Base-by-base conservation (phyloP, 768 basidiomycete species). In the Suillus variegatus region DNA sequence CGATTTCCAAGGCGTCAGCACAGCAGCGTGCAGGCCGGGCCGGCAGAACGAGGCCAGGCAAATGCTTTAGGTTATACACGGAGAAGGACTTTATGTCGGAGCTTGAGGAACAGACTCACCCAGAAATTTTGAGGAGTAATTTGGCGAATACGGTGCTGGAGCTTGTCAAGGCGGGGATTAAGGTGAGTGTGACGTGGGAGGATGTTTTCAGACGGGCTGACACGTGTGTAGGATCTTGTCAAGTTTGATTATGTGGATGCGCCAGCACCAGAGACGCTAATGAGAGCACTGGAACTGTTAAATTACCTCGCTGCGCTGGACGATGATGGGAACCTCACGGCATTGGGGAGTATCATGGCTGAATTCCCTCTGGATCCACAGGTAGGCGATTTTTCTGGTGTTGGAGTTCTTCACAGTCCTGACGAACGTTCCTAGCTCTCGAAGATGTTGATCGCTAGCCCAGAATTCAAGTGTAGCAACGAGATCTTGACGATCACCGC, bases 361-460 rank as follows among this genome's bases (percentile, higher is more conserved):
- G 95, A 98, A 71, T 99, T 99, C 82, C 97, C 96, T 13, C 84
- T 99, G n/a, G 97, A 99, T 76, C 97, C 97, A 51, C 95, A 96
- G 82, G 93, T 92, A 69, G 47, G 82, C 64, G 10, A n/a, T 1
- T 35, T 0, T 35, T 35, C 6, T 35, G 32, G 8, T 28, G 51
- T 9, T 16, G 18, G 51, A 4, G 20, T 36, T 6, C 0, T 2
- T 14, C 51, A 9, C 5, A 3, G 1, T 7, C 65, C 10, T 55
- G 14, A 77, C 16, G 4, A 22, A 32, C 14, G 4, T 4, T 13
- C 55, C 25, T 44, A 76, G 89, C 83, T 97, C 70, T 88, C 97
- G 28, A 97, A 97, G 77, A 90, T 97, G 87, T 85, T 99, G 58
- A 94, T 98, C 67, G 85, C 89, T 69, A 96, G 94, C 75, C 93